Conservation (phyloP, 2,329 filamentous ascomycete genomes). For the Monilinia polystroma region DNA sequence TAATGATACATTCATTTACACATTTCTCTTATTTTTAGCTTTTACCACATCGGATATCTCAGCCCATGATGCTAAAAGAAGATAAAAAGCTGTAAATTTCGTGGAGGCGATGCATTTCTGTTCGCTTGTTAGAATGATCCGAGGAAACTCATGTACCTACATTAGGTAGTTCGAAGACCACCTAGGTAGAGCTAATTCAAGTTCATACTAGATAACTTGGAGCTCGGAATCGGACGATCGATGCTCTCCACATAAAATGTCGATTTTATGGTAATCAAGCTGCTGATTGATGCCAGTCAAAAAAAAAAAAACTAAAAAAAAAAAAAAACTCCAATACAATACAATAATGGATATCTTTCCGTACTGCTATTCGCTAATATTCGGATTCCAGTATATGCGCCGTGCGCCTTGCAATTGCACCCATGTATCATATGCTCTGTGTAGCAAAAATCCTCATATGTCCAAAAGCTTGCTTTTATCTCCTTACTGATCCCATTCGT, state of each 20-base stretch:
- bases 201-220: not conserved
- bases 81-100: not conserved
- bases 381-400: slow-evolving; percentile 13
- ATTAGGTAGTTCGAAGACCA: not conserved
- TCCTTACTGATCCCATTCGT: slow-evolving; percentile 40
- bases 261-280: not conserved
- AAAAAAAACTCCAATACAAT: slow-evolving; percentile 7
- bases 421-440: slow-evolving; percentile 1
- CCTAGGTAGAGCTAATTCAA: not conserved
- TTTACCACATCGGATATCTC: not conserved
- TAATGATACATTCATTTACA: not conserved
- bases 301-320: no score
- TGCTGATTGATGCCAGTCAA: slow-evolving; percentile 6
- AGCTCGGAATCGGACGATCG: not conserved
- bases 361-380: slow-evolving; percentile 22
- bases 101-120: slow-evolving; percentile 1
- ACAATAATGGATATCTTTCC: slow-evolving; percentile 17
- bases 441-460: slow-evolving; percentile 3
- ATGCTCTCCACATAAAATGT: slow-evolving; percentile 1
- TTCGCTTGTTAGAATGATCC: slow-evolving; percentile 2
- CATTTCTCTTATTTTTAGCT: not conserved
- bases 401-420: slow-evolving; percentile 20
- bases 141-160: not conserved
- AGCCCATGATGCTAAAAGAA: not conserved
- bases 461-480: slow-evolving; percentile 28